These are phyloP conservation scores for Aspergillus novoparasiticus DNA, from an alignment of 2,329 filamentous ascomycete genomes.

Conservation along the genomic window DNA sequence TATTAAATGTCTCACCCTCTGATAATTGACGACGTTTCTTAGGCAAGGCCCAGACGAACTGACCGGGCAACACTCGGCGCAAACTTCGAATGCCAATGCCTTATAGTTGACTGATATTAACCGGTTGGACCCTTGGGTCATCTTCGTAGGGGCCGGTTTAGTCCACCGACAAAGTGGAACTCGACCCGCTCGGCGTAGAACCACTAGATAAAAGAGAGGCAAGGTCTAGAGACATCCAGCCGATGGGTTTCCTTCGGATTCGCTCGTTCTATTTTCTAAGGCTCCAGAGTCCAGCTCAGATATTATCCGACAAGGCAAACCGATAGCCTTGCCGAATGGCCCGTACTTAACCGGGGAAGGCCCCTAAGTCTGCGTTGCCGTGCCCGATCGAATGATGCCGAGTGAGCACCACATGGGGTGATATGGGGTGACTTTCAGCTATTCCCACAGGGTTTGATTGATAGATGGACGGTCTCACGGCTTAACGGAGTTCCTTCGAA, in stretches of 20 bases:
- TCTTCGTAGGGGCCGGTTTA: neutral
- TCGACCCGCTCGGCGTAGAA: conserved; percentile 6
- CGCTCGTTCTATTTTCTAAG: neutral
- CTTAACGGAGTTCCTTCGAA: neutral
- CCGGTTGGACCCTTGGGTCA: conserved; percentile 5
- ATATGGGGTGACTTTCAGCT: neutral
- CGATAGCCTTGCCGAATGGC: neutral
- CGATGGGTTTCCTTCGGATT: neutral
- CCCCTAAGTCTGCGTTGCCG: neutral
- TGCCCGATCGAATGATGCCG: conserved; percentile 2
- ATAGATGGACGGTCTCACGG: neutral
- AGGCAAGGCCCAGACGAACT: neutral
- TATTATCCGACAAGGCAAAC: conserved; percentile 3
- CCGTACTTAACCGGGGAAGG: neutral
- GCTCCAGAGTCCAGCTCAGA: neutral
- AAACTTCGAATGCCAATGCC: neutral
- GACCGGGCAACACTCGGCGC: neutral
- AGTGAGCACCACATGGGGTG: neutral
- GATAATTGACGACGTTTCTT: neutral
- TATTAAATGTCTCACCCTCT: neutral
- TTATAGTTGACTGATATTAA: neutral
- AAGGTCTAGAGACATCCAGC: neutral
- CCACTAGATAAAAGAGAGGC: neutral
- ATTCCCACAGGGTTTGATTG: neutral
- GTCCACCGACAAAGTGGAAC: conserved; percentile 4